phyloP scores from a whole-genome alignment of 768 basidiomycete species.

The Hirschioporus abietinus region DNA sequence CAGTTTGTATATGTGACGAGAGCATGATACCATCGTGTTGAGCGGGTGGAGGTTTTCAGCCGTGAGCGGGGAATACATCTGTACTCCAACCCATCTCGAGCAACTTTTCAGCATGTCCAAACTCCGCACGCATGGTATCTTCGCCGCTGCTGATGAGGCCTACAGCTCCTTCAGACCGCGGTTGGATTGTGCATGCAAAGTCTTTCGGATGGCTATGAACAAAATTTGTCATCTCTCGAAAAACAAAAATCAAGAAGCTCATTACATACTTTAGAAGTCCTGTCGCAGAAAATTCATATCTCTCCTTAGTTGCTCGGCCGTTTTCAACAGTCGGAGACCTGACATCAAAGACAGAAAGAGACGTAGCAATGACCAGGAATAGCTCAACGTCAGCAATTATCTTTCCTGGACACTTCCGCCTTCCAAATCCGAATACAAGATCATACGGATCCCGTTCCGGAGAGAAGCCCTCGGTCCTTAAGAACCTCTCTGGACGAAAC shows the following conservation, averaged over 20 bases:
- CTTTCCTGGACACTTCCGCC: constrained; percentile 32
- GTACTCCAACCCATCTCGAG: not conserved
- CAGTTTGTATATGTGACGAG: not conserved
- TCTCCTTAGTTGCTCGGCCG: not conserved
- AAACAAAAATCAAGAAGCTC: not conserved
- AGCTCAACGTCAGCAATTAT: constrained; percentile 30
- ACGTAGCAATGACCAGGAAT: constrained; percentile 30
- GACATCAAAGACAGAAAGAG: constrained; percentile 23
- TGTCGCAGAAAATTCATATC: not conserved
- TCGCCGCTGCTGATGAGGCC: not conserved
- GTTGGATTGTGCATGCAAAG: not conserved
- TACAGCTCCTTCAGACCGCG: not conserved
- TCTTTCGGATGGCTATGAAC: constrained; percentile 3
- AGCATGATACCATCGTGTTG: not conserved
- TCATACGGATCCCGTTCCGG: not conserved
- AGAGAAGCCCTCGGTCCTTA: not conserved
- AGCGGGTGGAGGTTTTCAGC: not conserved
- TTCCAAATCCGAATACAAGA: constrained; percentile 10
- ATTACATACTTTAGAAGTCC: not conserved
- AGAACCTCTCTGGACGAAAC: constrained; percentile 1
- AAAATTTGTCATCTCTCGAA: not conserved
- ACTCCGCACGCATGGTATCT: not conserved
- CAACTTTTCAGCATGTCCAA: not conserved
- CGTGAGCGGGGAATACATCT: too few relatives aligned
- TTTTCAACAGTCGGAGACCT: not conserved